Base-by-base conservation (phyloP, 2,329 filamentous ascomycete genomes). In the Colletotrichum eremochloae region DNA sequence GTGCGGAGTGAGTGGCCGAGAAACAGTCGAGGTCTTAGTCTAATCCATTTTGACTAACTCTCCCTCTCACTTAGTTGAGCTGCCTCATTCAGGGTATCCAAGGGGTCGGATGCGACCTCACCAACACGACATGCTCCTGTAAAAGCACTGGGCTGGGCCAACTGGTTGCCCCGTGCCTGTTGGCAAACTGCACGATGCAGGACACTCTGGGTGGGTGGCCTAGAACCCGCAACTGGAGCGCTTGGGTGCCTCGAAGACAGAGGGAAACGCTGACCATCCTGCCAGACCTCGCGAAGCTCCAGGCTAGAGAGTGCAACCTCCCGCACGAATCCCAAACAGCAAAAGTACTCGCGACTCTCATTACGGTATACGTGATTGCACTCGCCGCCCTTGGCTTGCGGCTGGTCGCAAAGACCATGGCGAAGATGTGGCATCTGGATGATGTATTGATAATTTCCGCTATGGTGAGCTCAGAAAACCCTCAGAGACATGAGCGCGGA, bases 101-200 rank as follows among this genome's bases (percentile, higher is more conserved):
- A 6, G 66, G 55, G 24, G 60, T 63, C 33, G 72, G 72, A 7
- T 74, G 72, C n/a, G 71, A 52, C 52, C 36, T 73, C n/a, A 67
- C 72, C 18, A 72, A 74, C 66, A 70, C 67, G 33, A 69, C 70
- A 3, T 74, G 72, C 31, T 69, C 71, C 4, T 74, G 72, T 29
- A 60, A 58, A 7, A 74, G 67, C 40, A 50, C 65, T 4, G 61
- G 60, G 6, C 70, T 74, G 9, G 63, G 58, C 5, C 71, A 67
- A 18, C 18, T 66, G 11, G 52, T 67, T 9, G 72, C 50, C 3
- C 44, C 57, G 11, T 74, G 72, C 36, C 5, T 74, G 33, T n/a
- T 70, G 14, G 72, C 66, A 1, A 74, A 74, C 6, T 74, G 72
- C 38, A 74, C 72, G 5, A 73, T 73, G 72, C 70, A 74, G 20